A percentile compares a stretch with the other conserved stretches of the same genome.
These are phyloP conservation scores for Aureobasidium leucospermi DNA, from an alignment of 2,329 filamentous ascomycete genomes.

Conservation along the genomic window DNA sequence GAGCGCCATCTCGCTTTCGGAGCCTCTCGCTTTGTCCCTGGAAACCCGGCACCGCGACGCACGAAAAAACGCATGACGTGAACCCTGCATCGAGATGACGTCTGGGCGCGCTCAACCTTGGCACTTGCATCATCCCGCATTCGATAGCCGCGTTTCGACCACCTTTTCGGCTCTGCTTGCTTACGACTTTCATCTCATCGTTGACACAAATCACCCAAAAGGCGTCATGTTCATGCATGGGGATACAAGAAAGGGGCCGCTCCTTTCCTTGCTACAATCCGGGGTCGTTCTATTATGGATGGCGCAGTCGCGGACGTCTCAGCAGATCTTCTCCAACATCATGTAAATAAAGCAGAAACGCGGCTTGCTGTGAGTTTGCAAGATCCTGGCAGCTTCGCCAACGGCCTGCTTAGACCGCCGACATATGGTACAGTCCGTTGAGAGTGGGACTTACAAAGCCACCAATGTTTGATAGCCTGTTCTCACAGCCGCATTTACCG, in stretches of 20 bases:
- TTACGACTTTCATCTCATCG: background rate
- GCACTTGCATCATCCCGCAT: conserved; percentile 7
- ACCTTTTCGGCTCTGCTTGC: conserved; percentile 2
- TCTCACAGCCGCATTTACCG: background rate
- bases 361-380: background rate
- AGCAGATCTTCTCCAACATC: too few species aligned
- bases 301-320: background rate
- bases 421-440: background rate
- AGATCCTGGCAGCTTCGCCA: background rate
- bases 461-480: background rate
- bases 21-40: conserved; percentile 6
- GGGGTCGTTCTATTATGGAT: background rate
- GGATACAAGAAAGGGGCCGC: background rate
- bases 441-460: conserved; percentile 9
- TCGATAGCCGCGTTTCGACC: conserved; percentile 11
- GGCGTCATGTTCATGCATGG: conserved; percentile 9
- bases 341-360: background rate
- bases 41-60: background rate
- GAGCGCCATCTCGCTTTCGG: background rate
- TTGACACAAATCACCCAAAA: background rate
- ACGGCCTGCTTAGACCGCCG: background rate
- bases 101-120: background rate
- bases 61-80: background rate
- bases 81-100: conserved; percentile 4
- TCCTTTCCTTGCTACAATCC: background rate